Conservation (phyloP, 2,329 filamentous ascomycete species). For the Botrytis aclada region DNA sequence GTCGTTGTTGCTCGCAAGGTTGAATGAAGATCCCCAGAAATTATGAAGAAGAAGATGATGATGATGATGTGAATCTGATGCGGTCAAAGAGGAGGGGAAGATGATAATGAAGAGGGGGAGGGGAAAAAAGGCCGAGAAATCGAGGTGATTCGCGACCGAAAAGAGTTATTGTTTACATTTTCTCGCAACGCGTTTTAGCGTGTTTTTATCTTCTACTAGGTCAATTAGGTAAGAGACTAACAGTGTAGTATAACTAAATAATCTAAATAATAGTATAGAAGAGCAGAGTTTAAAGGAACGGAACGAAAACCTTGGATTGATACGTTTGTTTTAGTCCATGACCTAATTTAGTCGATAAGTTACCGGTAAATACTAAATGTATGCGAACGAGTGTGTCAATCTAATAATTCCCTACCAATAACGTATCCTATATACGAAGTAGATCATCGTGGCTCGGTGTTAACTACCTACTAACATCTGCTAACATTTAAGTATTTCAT, state of each 20-base stretch:
- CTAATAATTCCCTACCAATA: not conserved
- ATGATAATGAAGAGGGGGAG: not conserved
- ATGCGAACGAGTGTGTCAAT: too few relatives aligned
- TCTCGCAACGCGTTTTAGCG: not conserved
- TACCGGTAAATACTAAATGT: not conserved
- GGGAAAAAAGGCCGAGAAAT: not conserved
- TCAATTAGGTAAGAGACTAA: too few relatives aligned
- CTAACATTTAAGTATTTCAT: not conserved
- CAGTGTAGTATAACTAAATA: too few relatives aligned
- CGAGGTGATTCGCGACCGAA: not conserved
- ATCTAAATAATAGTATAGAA: not conserved
- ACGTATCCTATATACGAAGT: not conserved
- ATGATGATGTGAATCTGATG: not conserved
- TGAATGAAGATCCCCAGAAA: not conserved
- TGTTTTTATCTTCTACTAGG: not conserved
- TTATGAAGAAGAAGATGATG: not conserved
- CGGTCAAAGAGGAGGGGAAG: not conserved
- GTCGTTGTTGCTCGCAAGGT: constrained; percentile 1
- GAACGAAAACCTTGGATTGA: not conserved
- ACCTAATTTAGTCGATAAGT: not conserved
- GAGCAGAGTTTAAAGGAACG: not conserved
- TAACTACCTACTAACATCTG: not conserved
- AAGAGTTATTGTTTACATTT: constrained; percentile 16
- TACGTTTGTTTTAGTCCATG: not conserved
- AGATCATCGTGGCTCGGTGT: too few relatives aligned